Percentiles rank a stretch among this genome's conserved stretches.
Evolutionary conservation across 331 rosid genomes (phyloP).

Genomic region (Rosa hybrid): DNA sequence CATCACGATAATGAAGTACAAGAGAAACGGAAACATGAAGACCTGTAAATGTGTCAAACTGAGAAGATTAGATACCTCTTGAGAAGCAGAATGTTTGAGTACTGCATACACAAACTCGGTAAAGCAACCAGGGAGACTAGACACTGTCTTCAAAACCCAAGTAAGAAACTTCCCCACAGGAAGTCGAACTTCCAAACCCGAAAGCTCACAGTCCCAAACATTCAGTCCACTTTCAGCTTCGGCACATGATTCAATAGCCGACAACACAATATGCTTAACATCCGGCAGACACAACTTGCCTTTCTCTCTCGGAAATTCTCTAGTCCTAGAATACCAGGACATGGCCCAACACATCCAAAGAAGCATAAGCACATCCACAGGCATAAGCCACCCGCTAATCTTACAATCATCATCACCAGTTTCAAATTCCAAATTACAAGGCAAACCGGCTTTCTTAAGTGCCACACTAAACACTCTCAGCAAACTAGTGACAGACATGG

Average conservation of each 20-base stretch:
- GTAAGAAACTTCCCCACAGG: slow-evolving; percentile 67
- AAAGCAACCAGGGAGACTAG: slow-evolving; percentile 69
- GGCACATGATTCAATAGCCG: slow-evolving; percentile 55
- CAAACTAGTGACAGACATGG: slow-evolving; percentile 53
- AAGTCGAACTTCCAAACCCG: slow-evolving; percentile 55
- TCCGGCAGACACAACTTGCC: slow-evolving; percentile 50
- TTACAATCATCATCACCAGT: slow-evolving; percentile 62
- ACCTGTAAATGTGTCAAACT: neutral
- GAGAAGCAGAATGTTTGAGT: slow-evolving; percentile 39
- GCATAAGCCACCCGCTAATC: slow-evolving; percentile 58
- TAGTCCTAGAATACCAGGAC: slow-evolving; percentile 54
- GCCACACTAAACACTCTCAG: slow-evolving; percentile 48
- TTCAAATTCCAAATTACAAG: slow-evolving; percentile 60
- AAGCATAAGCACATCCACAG: slow-evolving; percentile 58
- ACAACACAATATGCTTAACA: slow-evolving; percentile 61
- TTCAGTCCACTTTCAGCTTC: slow-evolving; percentile 42
- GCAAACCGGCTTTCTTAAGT: slow-evolving; percentile 28
- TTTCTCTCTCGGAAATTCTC: slow-evolving; percentile 29
- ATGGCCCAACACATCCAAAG: slow-evolving; percentile 77
- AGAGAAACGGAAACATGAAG: slow-evolving; percentile 7
- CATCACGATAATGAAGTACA: slow-evolving; percentile 13
- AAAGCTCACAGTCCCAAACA: slow-evolving; percentile 57
- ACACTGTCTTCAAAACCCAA: slow-evolving; percentile 71
- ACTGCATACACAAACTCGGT: slow-evolving; percentile 57
- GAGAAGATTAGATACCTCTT: slow-evolving; percentile 48